Evolutionary conservation across 2,329 filamentous ascomycete species (phyloP), one percentile per base, ranked within the genome.

Genomic region (Stemphylium beticola): DNA sequence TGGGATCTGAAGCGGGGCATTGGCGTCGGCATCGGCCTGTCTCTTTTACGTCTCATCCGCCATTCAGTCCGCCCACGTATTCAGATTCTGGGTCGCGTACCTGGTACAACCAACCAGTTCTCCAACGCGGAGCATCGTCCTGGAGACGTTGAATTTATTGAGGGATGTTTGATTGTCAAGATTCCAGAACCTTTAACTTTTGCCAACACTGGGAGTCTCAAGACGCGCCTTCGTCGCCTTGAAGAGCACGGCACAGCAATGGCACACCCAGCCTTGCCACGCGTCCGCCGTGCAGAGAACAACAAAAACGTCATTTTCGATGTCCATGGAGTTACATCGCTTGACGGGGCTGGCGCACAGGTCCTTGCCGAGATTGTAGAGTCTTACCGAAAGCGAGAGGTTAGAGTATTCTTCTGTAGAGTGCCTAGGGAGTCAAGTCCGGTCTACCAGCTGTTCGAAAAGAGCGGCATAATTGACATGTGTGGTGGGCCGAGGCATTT

Each of bases 161-260:
- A 97, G 61, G 91, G 93, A 14, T 96, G 91, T 57, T 80, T 99
- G 9, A 96, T 99, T 56, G 92, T 98, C 67, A 98, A 98, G 80
- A 98, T 99, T 50, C 93, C 95, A 0, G 95, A 99, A 72, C 95
- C 95, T 0, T 80, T 99, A 45, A 98, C 93, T 0, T 99, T 99
- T 74, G 93, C 93, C 69, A 99, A 99, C 74, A 98, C 95, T 0
- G 95, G 93, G 41, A 91, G 95, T 64, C 80, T 99, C 39, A 96
- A 96, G 75, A 89, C 88, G 47, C 85, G 95, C 4, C 82, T 99
- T 10, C 83, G 90, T 5, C 82, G 95, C 6, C 82, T 99, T 1
- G 95, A 98, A 75, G 83, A 92, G 18, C 96, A 98, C 69, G 95
- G 95, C n/a, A 93, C 92, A 0, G 87, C 82, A 40, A 81, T 84